Percentiles rank a stretch among this genome's conserved stretches.
phyloP scores from a whole-genome alignment of 2,329 filamentous ascomycete species.

The Tolypocladium inflatum region DNA sequence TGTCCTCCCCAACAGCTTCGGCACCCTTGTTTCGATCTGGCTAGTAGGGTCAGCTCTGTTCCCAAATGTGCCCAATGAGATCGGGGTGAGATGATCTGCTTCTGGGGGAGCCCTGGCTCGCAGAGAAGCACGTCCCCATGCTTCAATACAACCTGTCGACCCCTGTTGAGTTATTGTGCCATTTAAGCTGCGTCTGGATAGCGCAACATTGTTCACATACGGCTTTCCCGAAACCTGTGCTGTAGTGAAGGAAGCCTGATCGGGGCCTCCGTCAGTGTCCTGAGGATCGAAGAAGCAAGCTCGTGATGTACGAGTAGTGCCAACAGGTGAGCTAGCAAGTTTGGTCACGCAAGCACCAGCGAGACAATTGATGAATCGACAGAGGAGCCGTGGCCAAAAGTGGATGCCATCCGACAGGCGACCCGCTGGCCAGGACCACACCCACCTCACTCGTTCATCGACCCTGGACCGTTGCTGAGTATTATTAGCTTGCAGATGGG shows the following conservation, averaged over 20 bases:
- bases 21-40: neutral
- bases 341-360: neutral
- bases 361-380: neutral
- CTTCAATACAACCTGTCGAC: neutral
- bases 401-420: neutral
- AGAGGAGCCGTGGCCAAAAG: neutral
- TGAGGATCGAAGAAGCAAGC: neutral
- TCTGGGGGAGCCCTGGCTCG: neutral
- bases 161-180: neutral
- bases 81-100: slow-evolving; percentile 1
- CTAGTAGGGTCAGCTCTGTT: neutral
- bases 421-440: neutral
- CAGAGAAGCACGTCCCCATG: neutral
- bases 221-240: neutral
- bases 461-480: neutral
- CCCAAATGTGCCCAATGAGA: neutral
- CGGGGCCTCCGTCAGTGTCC: neutral
- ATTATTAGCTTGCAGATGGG: neutral
- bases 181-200: neutral
- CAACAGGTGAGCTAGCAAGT: neutral
- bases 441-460: neutral
- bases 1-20: neutral
- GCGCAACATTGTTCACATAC: neutral
- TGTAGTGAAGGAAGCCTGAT: neutral
- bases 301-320: neutral